Evolutionary conservation across 2,329 filamentous ascomycete genomes (phyloP).

Genomic region (Colletotrichum abscissum): DNA sequence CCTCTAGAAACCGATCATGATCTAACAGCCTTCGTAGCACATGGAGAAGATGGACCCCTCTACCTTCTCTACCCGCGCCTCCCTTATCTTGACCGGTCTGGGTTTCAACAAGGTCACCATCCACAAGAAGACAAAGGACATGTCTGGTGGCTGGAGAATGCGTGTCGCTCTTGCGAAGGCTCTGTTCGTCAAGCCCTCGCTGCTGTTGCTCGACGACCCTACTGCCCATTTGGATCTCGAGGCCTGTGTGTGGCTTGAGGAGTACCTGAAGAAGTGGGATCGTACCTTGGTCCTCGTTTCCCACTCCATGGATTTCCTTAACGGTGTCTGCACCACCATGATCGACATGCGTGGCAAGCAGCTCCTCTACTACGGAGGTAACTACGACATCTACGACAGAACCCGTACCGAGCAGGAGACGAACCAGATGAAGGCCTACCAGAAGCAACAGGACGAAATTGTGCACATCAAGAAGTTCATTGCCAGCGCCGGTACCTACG

Average conservation of each 20-base stretch:
- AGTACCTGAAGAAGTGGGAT: constrained; percentile 99
- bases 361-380: constrained; percentile 98
- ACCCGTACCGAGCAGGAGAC: constrained; percentile 92
- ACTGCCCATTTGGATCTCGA: constrained; percentile 99
- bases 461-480: constrained; percentile 99
- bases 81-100: constrained; percentile 96
- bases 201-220: constrained; percentile 96
- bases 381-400: constrained; percentile 99
- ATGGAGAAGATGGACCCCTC: constrained; percentile 99
- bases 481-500: constrained; percentile 98
- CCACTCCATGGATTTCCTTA: constrained; percentile 98
- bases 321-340: constrained; percentile 98
- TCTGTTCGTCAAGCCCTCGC: constrained; percentile 96
- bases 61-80: constrained; percentile 95
- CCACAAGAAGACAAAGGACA: constrained; percentile 99
- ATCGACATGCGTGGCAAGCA: constrained; percentile 94
- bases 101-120: constrained; percentile 99
- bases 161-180: constrained; percentile 97
- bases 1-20: neutral
- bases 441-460: constrained; percentile 99
- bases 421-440: constrained; percentile 99
- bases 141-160: constrained; percentile 99
- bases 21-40: constrained; percentile 67
- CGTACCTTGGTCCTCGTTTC: constrained; percentile 96
- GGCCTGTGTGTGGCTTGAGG: constrained; percentile 99